Conservation (phyloP, 805 yeast genomes). For the Vanderwaltozyma yarrowii region DNA sequence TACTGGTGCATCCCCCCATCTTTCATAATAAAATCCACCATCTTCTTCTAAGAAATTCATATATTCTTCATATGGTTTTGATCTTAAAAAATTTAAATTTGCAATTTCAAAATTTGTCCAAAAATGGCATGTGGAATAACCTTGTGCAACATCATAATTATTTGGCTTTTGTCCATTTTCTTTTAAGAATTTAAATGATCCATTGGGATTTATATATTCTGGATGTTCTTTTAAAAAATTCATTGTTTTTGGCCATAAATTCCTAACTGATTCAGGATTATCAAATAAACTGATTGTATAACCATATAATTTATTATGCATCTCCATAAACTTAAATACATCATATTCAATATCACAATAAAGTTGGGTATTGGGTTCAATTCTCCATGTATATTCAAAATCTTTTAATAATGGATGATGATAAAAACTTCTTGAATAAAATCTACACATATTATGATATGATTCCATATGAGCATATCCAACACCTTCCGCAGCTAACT, state of each 20-base stretch:
- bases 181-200: slow-evolving; percentile 53
- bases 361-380: slow-evolving; percentile 65
- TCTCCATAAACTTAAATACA: slow-evolving; percentile 63
- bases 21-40: slow-evolving; percentile 80
- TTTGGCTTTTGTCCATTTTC: slow-evolving; percentile 45
- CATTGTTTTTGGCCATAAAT: slow-evolving; percentile 63
- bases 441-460: slow-evolving; percentile 81
- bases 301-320: slow-evolving; percentile 61
- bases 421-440: slow-evolving; percentile 56
- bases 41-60: slow-evolving; percentile 51
- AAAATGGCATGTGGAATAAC: slow-evolving; percentile 64
- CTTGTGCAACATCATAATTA: slow-evolving; percentile 33
- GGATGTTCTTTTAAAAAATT: slow-evolving; percentile 48
- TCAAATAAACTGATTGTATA: slow-evolving; percentile 63
- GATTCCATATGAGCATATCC: slow-evolving; percentile 54
- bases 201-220: slow-evolving; percentile 47
- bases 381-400: slow-evolving; percentile 68
- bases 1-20: slow-evolving; percentile 95
- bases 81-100: slow-evolving; percentile 69
- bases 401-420: slow-evolving; percentile 52
- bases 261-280: slow-evolving; percentile 48
- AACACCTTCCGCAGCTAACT: slow-evolving; percentile 34
- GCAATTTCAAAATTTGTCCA: slow-evolving; percentile 88
- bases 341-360: slow-evolving; percentile 66
- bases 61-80: slow-evolving; percentile 56